Base-by-base conservation (phyloP, 495 filamentous ascomycete species). In the Gamarada debralockiae region DNA sequence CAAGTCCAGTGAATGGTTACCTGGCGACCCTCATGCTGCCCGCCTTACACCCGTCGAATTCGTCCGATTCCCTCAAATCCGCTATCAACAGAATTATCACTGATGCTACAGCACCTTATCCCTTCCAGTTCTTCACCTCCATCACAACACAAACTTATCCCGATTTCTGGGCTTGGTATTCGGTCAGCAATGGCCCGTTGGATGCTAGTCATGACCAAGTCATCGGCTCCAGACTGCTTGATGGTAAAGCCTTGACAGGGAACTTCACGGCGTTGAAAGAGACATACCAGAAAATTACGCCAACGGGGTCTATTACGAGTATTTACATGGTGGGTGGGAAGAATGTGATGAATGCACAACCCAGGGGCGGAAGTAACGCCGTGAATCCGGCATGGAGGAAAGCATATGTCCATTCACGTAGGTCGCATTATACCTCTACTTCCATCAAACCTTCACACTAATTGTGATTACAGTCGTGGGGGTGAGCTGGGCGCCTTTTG, bases 121-220 rank as follows among this genome's bases (percentile, higher is more conserved):
- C 25, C 9, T n/a, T n/a, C n/a, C 33, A 48, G 21, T 42, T 55
- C 36, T 24, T 39, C 1, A 61, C 15, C 69, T 80, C 7, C 55
- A 12, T 68, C 7, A 49, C 66, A 45, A 71, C 79, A 20, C 66
- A 57, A 24, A 62, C 71, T 15, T 71, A 70, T 36, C 69, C 75
- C 0, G 68, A 67, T 23, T 74, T 71, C 37, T 70, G 71, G 18
- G 72, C 67, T 47, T 81, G 76, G 63, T 82, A 72, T 8, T 63
- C 70, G 1, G 42, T 27, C 1, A 47, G 64, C 29, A 69, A 70
- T 52, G 72, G 72, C 44, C 56, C 49, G 0, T 42, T 22, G 21
- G 23, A 52, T 2, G 65, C 65, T 3, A 70, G 73, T 0, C 62
- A 60, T 3, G 72, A 83, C 41, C 51, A 66, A 13, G 57, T 73